Base-by-base conservation (phyloP, 2,329 filamentous ascomycete species). In the Stemphylium vesicarium region DNA sequence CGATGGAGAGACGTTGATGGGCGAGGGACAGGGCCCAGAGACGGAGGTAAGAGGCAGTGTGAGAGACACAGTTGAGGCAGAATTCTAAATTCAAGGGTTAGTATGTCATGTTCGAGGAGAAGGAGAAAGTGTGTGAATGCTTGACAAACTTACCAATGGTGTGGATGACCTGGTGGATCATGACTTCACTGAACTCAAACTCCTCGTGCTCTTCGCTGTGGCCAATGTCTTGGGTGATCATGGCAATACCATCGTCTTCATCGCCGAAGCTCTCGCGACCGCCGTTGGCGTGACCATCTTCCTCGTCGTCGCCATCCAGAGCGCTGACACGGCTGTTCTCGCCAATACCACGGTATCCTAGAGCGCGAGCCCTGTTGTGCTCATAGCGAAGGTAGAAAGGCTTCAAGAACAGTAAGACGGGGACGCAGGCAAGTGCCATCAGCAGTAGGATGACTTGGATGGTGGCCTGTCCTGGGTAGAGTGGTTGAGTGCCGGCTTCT, bases 141-240 rank as follows among this genome's bases (percentile, higher is more conserved):
- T 29, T 29, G 26, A 29, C n/a, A 2, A 20, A 44, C 88, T 78
- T 87, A 94, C 91, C 92, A 71, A 98, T 98, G 15, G 94, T 98
- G 81, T 98, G 96, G 72, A 99, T 99, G 74, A 97, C 87, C 77
- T 99, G 95, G 79, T 99, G 95, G 72, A 99, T 99, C 92, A 99
- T 97, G 61, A 92, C 85, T 76, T 99, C 95, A 56, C 89, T 86
- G 75, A 99, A 99, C 68, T 99, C 95, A 75, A 99, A 99, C 73
- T 99, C 95, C 70, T 95, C 93, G 66, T 97, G 91, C 65, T 93
- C 93, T 43, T 91, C 91, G 38, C 87, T 85, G 32, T 77, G 77
- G 10, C 74, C 80, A 64, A 96, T 86, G 71, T 95, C 91, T 74
- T 96, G 88, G 2, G 91, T 91, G 72, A 96, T 92, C 87, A 96